Evolutionary conservation across 495 filamentous ascomycete genomes (phyloP), one percentile per base, ranked within the genome.

Genomic region (Achaetomiella virescens): DNA sequence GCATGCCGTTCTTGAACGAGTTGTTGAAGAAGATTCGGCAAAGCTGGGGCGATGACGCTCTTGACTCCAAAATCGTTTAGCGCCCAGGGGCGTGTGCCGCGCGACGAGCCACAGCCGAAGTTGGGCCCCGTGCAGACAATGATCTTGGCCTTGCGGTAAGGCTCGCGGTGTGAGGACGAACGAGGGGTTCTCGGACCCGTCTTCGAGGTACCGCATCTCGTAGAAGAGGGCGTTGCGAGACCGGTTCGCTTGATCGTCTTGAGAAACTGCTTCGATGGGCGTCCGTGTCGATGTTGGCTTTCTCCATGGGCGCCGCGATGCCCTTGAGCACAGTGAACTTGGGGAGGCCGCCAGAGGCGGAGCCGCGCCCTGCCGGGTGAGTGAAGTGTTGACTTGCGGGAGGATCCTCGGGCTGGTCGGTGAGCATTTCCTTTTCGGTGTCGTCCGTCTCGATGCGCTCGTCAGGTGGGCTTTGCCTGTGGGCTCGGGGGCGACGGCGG

Each of bases 1-100:
- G 80, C 93, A 98, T 98, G 72, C 92, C 93, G 75, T 98, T 98
- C 81, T 98, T 98, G 82, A 97, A 97, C 17, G 89, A 95, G 76
- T 98, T 98, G 81, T 97, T 98, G 83, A 91, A 95, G 82, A 97
- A 97, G 72, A 98, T 98, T 98, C 93, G 55, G 90, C 92, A 64
- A 88, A 98, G 15, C 84, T 89, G 11, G 89, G 1, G 92, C 93
- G 61, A 97, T 95, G 59, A 97, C 80, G 67, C 87, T 91, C 64
- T 85, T 89, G 75, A 98, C 93, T 55, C 93, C 93, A 63, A 97
- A 97, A 72, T 98, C 93, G 46, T 93, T 84, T 24, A 98, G 79
- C 20, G 93, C 92, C 93, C 93, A 98, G 22, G 93, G 93, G n/a
- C 15, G 93, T 93, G 76, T 98, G 93, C 74, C 93, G 60, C 93